A percentile compares a stretch with the other conserved stretches of the same genome.
Evolutionary conservation across 805 yeast genomes (phyloP).

Genomic region (Cyberlindnera xylosilytica): DNA sequence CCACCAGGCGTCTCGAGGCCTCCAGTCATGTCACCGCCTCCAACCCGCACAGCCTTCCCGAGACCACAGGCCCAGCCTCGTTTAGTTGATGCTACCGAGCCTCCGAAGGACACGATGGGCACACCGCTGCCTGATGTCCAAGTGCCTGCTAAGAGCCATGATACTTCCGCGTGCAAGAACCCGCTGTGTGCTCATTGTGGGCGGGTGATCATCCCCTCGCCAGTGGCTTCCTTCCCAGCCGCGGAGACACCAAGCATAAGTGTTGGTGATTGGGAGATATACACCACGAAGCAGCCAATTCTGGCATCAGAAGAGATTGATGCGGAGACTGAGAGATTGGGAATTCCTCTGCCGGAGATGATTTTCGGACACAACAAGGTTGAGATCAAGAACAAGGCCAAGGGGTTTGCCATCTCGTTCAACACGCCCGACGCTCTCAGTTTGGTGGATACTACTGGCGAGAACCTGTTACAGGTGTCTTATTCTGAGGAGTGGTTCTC

Average conservation of each 20-base stretch:
- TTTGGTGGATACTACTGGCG: constrained; percentile 52
- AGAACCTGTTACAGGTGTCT: constrained; percentile 62
- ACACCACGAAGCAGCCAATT: constrained; percentile 73
- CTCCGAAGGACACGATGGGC: constrained; percentile 14
- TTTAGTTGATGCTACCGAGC: constrained; percentile 6
- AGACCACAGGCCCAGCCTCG: not conserved
- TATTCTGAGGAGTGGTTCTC: constrained; percentile 82
- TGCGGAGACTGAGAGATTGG: constrained; percentile 49
- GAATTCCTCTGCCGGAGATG: constrained; percentile 94
- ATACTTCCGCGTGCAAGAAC: constrained; percentile 31
- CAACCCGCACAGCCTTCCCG: not conserved
- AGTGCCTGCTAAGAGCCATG: constrained; percentile 44
- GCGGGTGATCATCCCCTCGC: constrained; percentile 73
- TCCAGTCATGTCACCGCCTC: not conserved
- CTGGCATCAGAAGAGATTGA: constrained; percentile 73
- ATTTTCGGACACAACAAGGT: constrained; percentile 84
- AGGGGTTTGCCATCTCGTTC: constrained; percentile 54
- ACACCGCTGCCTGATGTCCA: constrained; percentile 19
- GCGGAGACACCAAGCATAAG: constrained; percentile 67
- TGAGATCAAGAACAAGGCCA: constrained; percentile 40
- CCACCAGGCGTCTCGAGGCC: constrained; percentile 15
- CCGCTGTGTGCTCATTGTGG: constrained; percentile 65
- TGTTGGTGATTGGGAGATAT: constrained; percentile 72
- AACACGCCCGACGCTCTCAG: constrained; percentile 76
- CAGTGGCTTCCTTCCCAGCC: constrained; percentile 60